Conservation (phyloP, 768 basidiomycete genomes). For the Sarcomyxa edulis region DNA sequence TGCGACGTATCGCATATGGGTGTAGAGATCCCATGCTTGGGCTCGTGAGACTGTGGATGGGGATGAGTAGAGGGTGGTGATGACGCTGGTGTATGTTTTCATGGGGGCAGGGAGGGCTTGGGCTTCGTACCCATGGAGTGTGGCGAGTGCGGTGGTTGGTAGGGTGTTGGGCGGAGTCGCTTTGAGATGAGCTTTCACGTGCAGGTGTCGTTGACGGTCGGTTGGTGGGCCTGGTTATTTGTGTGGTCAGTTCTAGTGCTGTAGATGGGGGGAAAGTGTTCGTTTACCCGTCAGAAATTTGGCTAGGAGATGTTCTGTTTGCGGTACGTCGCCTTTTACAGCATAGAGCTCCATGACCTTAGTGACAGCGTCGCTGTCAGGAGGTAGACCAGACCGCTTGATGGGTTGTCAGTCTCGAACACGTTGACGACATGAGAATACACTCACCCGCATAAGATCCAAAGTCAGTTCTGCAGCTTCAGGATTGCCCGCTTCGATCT, state of each 20-base stretch:
- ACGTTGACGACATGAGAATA: not conserved
- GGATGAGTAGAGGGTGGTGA: conserved; percentile 50
- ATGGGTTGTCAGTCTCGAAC: conserved; percentile 1
- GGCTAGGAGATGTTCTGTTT: conserved; percentile 39
- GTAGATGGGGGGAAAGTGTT: too few relatives aligned
- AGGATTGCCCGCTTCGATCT: too few relatives aligned
- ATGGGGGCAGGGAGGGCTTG: conserved; percentile 61
- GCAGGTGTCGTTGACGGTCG: conserved; percentile 60
- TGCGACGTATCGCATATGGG: conserved; percentile 95
- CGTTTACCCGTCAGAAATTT: conserved; percentile 38
- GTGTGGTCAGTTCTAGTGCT: too few relatives aligned
- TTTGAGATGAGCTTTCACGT: conserved; percentile 63
- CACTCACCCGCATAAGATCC: conserved; percentile 47
- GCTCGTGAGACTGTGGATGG: conserved; percentile 51
- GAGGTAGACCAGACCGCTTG: conserved; percentile 36
- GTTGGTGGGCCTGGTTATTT: conserved; percentile 32
- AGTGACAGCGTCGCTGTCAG: conserved; percentile 40
- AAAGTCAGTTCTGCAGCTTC: conserved; percentile 45
- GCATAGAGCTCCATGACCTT: conserved; percentile 47
- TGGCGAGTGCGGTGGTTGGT: conserved; percentile 56
- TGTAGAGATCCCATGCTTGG: conserved; percentile 90
- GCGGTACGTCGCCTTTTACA: conserved; percentile 33
- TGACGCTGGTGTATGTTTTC: conserved; percentile 66
- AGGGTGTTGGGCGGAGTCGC: conserved; percentile 41
- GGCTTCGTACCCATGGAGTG: conserved; percentile 71